A percentile compares a stretch with the other conserved stretches of the same genome.
These are phyloP conservation scores for Teunomyces lycoperdinae DNA, from an alignment of 805 yeast species.

Conservation along the genomic window DNA sequence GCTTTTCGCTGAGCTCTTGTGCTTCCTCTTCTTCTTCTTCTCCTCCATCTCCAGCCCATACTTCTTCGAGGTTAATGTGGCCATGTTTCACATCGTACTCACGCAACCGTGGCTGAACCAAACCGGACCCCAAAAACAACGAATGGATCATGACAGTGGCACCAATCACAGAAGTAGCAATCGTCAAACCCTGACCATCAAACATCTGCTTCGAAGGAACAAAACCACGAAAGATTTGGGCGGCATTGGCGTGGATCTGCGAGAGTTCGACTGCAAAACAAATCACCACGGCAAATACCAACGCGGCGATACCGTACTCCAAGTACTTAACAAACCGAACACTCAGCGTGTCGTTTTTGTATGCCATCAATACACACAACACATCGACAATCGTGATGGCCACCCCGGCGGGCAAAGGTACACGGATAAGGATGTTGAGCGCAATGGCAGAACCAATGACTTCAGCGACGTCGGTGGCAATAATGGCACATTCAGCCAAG, in stretches of 20 bases:
- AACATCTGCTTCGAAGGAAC: slow-evolving; percentile 44
- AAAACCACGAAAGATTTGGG: slow-evolving; percentile 43
- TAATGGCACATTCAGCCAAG: slow-evolving; percentile 47
- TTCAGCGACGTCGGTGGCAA: slow-evolving; percentile 54
- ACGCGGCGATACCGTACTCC: slow-evolving; percentile 40
- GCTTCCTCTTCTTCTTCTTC: neutral
- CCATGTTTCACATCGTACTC: slow-evolving; percentile 43
- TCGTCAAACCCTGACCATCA: slow-evolving; percentile 41
- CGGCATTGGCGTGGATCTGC: slow-evolving; percentile 28
- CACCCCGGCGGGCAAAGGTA: slow-evolving; percentile 51
- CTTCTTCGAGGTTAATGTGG: slow-evolving; percentile 21
- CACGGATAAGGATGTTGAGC: slow-evolving; percentile 40
- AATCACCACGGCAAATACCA: slow-evolving; percentile 42
- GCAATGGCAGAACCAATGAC: slow-evolving; percentile 54
- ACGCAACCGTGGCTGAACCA: slow-evolving; percentile 47
- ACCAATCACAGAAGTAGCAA: slow-evolving; percentile 48
- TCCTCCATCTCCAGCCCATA: neutral
- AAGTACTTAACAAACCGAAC: slow-evolving; percentile 32
- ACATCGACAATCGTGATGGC: slow-evolving; percentile 45
- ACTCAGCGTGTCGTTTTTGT: slow-evolving; percentile 42
- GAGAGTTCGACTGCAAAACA: slow-evolving; percentile 47
- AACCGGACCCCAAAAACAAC: slow-evolving; percentile 46
- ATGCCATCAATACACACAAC: slow-evolving; percentile 45
- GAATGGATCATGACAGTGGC: slow-evolving; percentile 54
- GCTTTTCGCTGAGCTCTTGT: slow-evolving; percentile 1